Conservation (phyloP, 257 asterid species). For the Salvia rosmarinus region DNA sequence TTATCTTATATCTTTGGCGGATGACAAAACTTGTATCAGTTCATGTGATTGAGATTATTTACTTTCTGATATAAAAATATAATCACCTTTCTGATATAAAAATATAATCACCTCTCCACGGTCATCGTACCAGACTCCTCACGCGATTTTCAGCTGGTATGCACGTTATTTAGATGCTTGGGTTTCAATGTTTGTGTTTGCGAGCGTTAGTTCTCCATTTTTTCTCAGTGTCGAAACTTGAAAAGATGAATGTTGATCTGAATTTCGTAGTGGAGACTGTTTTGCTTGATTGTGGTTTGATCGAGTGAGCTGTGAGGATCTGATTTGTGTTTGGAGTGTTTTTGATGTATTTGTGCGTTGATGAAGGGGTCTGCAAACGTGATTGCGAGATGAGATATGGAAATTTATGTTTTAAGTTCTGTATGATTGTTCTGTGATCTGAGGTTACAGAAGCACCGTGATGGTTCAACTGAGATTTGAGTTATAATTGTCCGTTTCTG, state of each 20-base stretch:
- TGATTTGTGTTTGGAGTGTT: constrained; percentile 6
- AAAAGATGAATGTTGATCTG: constrained; percentile 23
- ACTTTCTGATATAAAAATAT: no score
- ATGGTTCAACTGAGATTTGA: constrained; percentile 28
- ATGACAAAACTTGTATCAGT: no score
- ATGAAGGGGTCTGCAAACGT: not conserved
- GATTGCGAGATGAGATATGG: constrained; percentile 3
- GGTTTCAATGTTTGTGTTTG: not conserved
- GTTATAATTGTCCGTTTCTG: constrained; percentile 12
- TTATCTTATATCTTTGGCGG: no score
- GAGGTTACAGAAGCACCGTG: constrained; percentile 6
- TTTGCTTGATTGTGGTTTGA: constrained; percentile 19
- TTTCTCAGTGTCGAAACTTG: not conserved
- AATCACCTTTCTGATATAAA: no score
- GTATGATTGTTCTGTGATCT: constrained; percentile 21
- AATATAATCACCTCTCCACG: constrained; percentile 88
- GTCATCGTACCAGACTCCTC: constrained; percentile 45
- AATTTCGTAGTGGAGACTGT: constrained; percentile 19
- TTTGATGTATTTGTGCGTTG: constrained; percentile 2
- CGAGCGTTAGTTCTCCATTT: not conserved
- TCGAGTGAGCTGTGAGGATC: constrained; percentile 12
- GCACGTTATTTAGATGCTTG: not conserved
- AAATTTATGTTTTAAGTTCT: constrained; percentile 20
- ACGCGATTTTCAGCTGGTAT: constrained; percentile 77
- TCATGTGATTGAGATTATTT: no score